phyloP scores from a whole-genome alignment of 176 grass and related monocot genomes.

The Cocos nucifera region DNA sequence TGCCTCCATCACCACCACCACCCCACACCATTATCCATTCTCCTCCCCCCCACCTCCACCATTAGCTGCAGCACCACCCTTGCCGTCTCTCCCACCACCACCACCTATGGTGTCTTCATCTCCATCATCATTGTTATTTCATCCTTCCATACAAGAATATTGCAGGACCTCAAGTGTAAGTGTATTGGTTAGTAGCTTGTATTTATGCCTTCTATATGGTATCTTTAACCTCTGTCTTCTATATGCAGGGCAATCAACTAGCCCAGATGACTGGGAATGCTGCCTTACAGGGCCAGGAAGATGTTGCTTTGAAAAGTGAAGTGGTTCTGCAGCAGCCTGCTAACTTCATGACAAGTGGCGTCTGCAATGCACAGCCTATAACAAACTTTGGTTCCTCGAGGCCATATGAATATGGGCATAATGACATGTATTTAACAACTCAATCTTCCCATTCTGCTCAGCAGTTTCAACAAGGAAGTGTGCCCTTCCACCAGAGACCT shows the following conservation, averaged over 20 bases:
- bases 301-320: slow-evolving; percentile 21
- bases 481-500: slow-evolving; percentile 55
- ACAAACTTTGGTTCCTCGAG: slow-evolving; percentile 37
- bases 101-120: slow-evolving; percentile 21
- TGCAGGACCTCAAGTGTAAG: slow-evolving; percentile 60
- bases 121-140: slow-evolving; percentile 45
- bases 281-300: slow-evolving; percentile 41
- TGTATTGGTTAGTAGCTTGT: slow-evolving; percentile 13
- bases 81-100: slow-evolving; percentile 32
- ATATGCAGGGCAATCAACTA: slow-evolving; percentile 45
- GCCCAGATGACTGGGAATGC: slow-evolving; percentile 40
- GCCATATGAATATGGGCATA: slow-evolving; percentile 59
- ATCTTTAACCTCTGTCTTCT: neutral
- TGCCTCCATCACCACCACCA: slow-evolving; percentile 63
- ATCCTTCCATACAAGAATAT: slow-evolving; percentile 43
- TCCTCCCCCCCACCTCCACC: slow-evolving; percentile 54
- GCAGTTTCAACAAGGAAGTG: slow-evolving; percentile 45
- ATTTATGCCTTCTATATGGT: neutral
- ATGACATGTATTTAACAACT: slow-evolving; percentile 35
- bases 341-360: slow-evolving; percentile 38
- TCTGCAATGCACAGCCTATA: slow-evolving; percentile 41
- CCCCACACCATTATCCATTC: slow-evolving; percentile 32
- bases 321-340: slow-evolving; percentile 14
- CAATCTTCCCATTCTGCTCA: slow-evolving; percentile 54
- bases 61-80: slow-evolving; percentile 45